Conservation (phyloP, 2,329 filamentous ascomycete genomes). For the Botrytis hyacinthi region DNA sequence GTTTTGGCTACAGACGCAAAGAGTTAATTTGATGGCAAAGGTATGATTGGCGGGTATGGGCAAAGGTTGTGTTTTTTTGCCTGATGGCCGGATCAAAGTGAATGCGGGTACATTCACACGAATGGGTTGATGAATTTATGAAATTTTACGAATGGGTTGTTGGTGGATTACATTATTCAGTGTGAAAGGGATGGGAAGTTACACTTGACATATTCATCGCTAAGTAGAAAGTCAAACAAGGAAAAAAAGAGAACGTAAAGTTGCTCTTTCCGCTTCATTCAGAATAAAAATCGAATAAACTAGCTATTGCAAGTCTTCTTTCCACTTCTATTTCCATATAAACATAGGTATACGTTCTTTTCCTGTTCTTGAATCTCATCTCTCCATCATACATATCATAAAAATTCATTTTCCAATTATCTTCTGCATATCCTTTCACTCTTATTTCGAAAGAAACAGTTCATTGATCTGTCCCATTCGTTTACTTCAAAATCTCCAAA, state of each 20-base stretch:
- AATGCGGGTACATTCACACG: not conserved
- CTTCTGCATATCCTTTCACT: not conserved
- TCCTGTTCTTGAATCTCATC: not conserved
- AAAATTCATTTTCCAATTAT: not conserved
- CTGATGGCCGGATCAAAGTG: not conserved
- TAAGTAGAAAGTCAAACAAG: not conserved
- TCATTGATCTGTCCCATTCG: not conserved
- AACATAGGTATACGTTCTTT: not conserved
- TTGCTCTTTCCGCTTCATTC: not conserved
- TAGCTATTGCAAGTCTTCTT: not conserved
- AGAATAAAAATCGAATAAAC: not conserved
- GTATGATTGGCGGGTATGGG: not conserved
- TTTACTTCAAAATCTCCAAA: not conserved
- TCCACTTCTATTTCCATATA: not conserved
- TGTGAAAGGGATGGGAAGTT: not conserved
- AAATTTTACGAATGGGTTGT: not conserved
- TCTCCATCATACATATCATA: not conserved
- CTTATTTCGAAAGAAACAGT: not conserved
- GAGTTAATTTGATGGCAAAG: too few species aligned
- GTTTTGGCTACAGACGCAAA: not conserved
- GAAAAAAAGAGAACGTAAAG: not conserved
- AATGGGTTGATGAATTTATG: not conserved
- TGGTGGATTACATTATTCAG: not conserved
- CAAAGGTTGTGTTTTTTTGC: not conserved
- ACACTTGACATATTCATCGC: not conserved